These are phyloP conservation scores for Coniochaeta sp. DNA, from an alignment of 2,329 filamentous ascomycete species.

Conservation along the genomic window DNA sequence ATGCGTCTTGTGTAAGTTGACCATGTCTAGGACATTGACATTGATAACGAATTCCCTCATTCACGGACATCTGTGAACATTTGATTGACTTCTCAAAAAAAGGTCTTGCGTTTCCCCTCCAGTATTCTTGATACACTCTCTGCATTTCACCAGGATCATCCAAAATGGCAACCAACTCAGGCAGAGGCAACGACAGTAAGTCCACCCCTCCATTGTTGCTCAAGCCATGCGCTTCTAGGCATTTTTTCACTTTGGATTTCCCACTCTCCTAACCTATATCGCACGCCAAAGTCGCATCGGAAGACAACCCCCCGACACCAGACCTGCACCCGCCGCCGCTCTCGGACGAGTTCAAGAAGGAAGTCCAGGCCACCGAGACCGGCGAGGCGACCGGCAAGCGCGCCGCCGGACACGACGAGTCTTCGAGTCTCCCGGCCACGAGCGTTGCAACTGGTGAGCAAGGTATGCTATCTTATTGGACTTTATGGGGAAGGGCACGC, in stretches of 20 bases:
- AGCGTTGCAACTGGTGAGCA: neutral
- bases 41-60: neutral
- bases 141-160: neutral
- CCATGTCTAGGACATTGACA: neutral
- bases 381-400: neutral
- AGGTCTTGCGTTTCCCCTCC: too few species aligned
- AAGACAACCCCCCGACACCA: neutral
- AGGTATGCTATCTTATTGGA: neutral
- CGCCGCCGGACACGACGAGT: neutral
- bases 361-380: neutral
- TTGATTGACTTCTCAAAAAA: too few species aligned
- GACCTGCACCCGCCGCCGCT: neutral
- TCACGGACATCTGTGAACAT: neutral
- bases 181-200: neutral
- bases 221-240: too few species aligned
- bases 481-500: too few species aligned
- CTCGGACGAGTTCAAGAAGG: neutral
- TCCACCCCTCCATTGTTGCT: neutral
- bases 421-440: neutral
- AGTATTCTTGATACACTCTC: too few species aligned
- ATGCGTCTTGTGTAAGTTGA: neutral
- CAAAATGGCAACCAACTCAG: slow-evolving; percentile 1
- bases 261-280: too few species aligned
- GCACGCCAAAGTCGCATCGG: neutral
- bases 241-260: too few species aligned